A percentile compares a stretch with the other conserved stretches of the same genome.
Conservation (phyloP, 176 grass and related monocot species). For the Canna indica region DNA sequence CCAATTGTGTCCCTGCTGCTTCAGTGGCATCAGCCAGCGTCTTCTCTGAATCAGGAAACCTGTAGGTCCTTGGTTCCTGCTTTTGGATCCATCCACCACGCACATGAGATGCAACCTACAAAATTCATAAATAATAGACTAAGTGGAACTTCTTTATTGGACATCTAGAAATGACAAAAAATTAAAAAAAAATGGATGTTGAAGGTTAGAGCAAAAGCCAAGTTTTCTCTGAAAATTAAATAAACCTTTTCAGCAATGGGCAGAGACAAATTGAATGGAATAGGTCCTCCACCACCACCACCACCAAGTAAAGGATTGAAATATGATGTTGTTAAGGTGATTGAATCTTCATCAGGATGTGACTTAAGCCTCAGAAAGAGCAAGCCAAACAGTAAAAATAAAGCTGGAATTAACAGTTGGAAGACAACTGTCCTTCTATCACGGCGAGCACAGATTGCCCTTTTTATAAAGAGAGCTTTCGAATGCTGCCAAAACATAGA, state of each 20-base stretch:
- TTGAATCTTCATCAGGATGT: slow-evolving; percentile 36
- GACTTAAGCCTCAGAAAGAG: slow-evolving; percentile 36
- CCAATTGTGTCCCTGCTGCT: slow-evolving; percentile 32
- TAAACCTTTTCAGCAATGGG: slow-evolving; percentile 34
- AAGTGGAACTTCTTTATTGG: background rate
- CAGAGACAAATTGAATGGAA: slow-evolving; percentile 38
- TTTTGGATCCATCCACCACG: slow-evolving; percentile 44
- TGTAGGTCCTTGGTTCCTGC: slow-evolving; percentile 26
- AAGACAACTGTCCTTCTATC: slow-evolving; percentile 35
- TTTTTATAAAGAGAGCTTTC: slow-evolving; percentile 36
- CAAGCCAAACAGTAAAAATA: slow-evolving; percentile 35
- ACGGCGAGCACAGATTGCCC: slow-evolving; percentile 29
- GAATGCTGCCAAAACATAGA: slow-evolving; percentile 37
- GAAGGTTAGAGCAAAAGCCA: background rate
- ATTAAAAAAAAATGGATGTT: background rate
- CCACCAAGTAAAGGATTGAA: slow-evolving; percentile 41
- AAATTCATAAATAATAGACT: background rate
- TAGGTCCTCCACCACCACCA: slow-evolving; percentile 36
- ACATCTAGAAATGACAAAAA: no score
- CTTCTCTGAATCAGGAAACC: slow-evolving; percentile 35
- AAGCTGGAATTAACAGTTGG: slow-evolving; percentile 36
- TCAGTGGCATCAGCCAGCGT: slow-evolving; percentile 27
- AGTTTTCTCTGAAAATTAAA: background rate
- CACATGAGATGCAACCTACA: slow-evolving; percentile 35
- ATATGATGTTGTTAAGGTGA: slow-evolving; percentile 37